Evolutionary conservation across 495 filamentous ascomycete species (phyloP).

Genomic region (Hypomontagnella submonticulosa): DNA sequence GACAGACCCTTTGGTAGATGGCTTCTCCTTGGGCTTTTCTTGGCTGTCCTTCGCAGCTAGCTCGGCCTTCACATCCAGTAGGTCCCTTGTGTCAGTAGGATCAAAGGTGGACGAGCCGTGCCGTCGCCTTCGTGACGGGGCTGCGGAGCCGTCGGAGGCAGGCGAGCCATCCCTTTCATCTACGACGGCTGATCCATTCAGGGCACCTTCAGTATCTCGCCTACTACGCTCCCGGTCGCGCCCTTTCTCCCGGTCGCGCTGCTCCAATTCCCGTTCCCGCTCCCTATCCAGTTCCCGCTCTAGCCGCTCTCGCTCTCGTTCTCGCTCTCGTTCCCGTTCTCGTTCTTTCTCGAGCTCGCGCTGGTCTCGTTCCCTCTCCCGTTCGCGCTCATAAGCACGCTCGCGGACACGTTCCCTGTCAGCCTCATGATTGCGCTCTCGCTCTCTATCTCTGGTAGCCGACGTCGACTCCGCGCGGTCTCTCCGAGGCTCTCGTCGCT

Average conservation of each 20-base stretch:
- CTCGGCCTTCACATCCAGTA: conserved; percentile 61
- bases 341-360: conserved; percentile 35
- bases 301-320: conserved; percentile 34
- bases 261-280: conserved; percentile 30
- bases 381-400: conserved; percentile 49
- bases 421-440: conserved; percentile 46
- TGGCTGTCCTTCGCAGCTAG: conserved; percentile 53
- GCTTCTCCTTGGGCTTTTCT: conserved; percentile 41
- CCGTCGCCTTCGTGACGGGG: conserved; percentile 46
- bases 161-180: conserved; percentile 40
- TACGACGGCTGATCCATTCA: conserved; percentile 39
- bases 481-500: conserved; percentile 46
- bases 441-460: conserved; percentile 49
- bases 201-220: conserved; percentile 44
- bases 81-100: conserved; percentile 59
- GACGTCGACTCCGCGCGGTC: conserved; percentile 37
- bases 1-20: conserved; percentile 39
- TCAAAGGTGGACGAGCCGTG: conserved; percentile 57
- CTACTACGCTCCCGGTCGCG: conserved; percentile 36
- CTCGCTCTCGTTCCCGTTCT: conserved; percentile 37
- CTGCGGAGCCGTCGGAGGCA: conserved; percentile 31
- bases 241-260: conserved; percentile 32
- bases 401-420: conserved; percentile 51
- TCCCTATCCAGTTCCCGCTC: conserved; percentile 33
- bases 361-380: conserved; percentile 27